phyloP scores from a whole-genome alignment of 2,329 filamentous ascomycete genomes.

The Colletotrichum cereale region DNA sequence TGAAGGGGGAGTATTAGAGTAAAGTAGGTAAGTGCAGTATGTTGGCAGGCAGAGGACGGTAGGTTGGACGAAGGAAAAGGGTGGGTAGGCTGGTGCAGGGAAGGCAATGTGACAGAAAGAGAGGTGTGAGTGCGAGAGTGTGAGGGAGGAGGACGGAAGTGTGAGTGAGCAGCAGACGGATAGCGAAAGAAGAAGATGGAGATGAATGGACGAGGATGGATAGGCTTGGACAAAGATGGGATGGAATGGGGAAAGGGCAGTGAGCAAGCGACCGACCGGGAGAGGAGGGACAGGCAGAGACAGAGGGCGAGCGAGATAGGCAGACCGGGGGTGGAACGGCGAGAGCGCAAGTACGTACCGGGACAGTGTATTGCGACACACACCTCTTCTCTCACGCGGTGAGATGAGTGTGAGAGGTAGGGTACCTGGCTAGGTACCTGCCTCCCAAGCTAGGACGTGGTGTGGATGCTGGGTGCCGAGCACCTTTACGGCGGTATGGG shows the following conservation, averaged over 20 bases:
- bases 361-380: constrained; percentile 18
- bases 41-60: constrained; percentile 41
- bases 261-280: constrained; percentile 39
- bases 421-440: background rate
- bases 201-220: constrained; percentile 42
- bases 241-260: constrained; percentile 45
- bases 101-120: constrained; percentile 49
- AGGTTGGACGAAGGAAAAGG: constrained; percentile 37
- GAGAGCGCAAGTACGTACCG: constrained; percentile 43
- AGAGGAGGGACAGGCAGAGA: constrained; percentile 45
- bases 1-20: constrained; percentile 42
- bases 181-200: constrained; percentile 44
- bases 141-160: constrained; percentile 39
- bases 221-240: constrained; percentile 37
- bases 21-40: constrained; percentile 42
- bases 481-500: background rate
- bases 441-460: background rate
- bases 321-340: constrained; percentile 49
- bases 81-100: constrained; percentile 49
- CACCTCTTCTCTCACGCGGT: background rate
- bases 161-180: constrained; percentile 43
- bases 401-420: constrained; percentile 7
- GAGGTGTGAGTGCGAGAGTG: constrained; percentile 47
- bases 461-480: background rate
- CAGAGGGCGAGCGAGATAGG: constrained; percentile 26